These are phyloP conservation scores for Ascochyta koolunga DNA, from an alignment of 2,329 filamentous ascomycete species.

Conservation along the genomic window DNA sequence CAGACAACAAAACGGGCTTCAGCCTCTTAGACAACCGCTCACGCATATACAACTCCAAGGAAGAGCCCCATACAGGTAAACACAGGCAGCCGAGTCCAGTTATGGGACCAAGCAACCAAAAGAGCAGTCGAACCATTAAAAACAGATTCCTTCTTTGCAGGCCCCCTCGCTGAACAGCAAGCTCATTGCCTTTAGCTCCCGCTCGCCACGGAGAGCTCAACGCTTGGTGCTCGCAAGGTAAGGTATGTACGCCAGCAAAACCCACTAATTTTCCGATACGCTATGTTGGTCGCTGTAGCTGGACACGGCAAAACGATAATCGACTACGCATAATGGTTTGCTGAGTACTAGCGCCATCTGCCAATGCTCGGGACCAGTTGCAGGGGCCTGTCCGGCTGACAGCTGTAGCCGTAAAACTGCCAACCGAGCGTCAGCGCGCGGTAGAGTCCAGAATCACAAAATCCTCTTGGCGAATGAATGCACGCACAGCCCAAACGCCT, in stretches of 20 bases:
- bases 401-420: neutral
- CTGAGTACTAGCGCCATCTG: conserved; percentile 6
- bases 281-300: conserved; percentile 3
- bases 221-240: neutral
- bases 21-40: neutral
- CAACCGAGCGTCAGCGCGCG: conserved; percentile 13
- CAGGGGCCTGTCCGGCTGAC: conserved; percentile 1
- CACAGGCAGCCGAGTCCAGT: neutral
- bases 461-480: conserved; percentile 1
- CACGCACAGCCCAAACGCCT: conserved; percentile 7
- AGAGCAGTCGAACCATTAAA: neutral
- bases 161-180: neutral
- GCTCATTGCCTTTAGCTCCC: neutral
- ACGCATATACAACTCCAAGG: neutral
- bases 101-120: neutral
- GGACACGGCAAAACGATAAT: conserved; percentile 7
- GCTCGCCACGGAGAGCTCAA: neutral
- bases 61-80: neutral
- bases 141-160: neutral
- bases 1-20: neutral
- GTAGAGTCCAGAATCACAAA: conserved; percentile 13
- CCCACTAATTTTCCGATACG: conserved; percentile 2
- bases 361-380: neutral
- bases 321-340: neutral
- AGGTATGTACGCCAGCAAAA: neutral